These are phyloP conservation scores for Gynochthodes officinalis DNA, from an alignment of 257 asterid genomes.

Conservation along the genomic window DNA sequence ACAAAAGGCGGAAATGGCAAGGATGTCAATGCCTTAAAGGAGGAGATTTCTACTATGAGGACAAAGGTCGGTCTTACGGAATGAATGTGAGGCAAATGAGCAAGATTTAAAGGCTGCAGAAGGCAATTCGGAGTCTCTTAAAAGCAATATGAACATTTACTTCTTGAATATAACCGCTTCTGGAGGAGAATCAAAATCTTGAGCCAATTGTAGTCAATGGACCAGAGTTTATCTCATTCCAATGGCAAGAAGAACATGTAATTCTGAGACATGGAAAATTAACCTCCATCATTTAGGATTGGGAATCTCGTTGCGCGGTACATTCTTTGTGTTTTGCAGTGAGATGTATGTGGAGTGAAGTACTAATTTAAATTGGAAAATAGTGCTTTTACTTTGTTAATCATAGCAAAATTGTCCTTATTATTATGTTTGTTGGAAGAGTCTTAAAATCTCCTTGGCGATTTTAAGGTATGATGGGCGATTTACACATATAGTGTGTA, in stretches of 20 bases:
- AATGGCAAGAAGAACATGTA: slow-evolving; percentile 25
- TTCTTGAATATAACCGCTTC: slow-evolving; percentile 36
- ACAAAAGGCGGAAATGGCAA: slow-evolving; percentile 22
- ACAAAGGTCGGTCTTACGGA: slow-evolving; percentile 21
- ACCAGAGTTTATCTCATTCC: slow-evolving; percentile 23
- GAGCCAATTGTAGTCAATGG: slow-evolving; percentile 34
- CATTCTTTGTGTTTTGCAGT: background rate
- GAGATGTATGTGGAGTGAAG: background rate
- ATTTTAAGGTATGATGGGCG: too few relatives aligned
- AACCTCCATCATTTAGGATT: slow-evolving; percentile 3
- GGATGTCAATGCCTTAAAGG: slow-evolving; percentile 26
- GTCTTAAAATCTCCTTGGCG: too few relatives aligned
- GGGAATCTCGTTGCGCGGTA: too few relatives aligned
- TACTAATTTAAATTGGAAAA: background rate
- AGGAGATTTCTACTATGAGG: slow-evolving; percentile 23
- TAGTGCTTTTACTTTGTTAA: too few relatives aligned
- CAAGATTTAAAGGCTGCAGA: slow-evolving; percentile 30
- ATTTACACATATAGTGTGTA: too few relatives aligned
- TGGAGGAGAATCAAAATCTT: slow-evolving; percentile 50
- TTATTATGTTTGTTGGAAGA: too few relatives aligned
- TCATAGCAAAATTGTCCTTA: too few relatives aligned
- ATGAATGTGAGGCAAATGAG: slow-evolving; percentile 24
- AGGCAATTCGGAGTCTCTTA: slow-evolving; percentile 37
- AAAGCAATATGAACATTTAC: slow-evolving; percentile 33
- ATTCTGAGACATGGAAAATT: background rate